A percentile compares a stretch with the other conserved stretches of the same genome.
Evolutionary conservation across 2,329 filamentous ascomycete species (phyloP).

Genomic region (Claviceps pazoutovae): DNA sequence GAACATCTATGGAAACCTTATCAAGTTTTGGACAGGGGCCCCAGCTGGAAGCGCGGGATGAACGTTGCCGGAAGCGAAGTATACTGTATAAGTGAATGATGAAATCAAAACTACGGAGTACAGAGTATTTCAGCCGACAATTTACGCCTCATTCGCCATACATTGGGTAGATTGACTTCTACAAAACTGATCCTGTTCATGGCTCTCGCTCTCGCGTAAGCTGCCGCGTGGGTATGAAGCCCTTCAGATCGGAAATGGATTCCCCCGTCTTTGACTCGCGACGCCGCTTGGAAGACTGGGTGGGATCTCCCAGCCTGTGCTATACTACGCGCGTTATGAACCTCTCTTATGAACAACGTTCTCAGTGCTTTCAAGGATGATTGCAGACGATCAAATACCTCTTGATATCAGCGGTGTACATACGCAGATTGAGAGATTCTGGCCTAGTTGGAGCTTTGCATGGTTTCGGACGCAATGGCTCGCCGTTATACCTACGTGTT

Average conservation of each 20-base stretch:
- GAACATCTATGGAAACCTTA: not conserved
- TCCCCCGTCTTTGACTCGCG: too few species aligned
- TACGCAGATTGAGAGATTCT: not conserved
- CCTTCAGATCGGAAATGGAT: too few species aligned
- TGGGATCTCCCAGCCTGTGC: too few species aligned
- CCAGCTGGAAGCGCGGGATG: not conserved
- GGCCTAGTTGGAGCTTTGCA: not conserved
- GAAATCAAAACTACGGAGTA: not conserved
- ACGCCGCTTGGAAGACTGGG: too few species aligned
- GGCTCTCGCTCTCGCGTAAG: too few species aligned
- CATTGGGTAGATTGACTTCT: not conserved
- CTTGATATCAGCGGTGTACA: not conserved
- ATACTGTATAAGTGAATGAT: not conserved
- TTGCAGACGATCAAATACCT: not conserved
- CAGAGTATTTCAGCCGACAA: not conserved
- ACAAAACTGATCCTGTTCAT: too few species aligned
- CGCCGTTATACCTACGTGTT: too few species aligned
- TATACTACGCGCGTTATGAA: too few species aligned
- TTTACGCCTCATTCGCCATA: not conserved
- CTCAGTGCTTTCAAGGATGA: not conserved
- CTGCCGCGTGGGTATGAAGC: too few species aligned
- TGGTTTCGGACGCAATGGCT: too few species aligned
- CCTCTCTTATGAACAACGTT: not conserved
- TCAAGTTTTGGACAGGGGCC: not conserved
- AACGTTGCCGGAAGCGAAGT: not conserved